Conservation (phyloP, 1,284 basidiomycete genomes). For the Earliella scabrosa region DNA sequence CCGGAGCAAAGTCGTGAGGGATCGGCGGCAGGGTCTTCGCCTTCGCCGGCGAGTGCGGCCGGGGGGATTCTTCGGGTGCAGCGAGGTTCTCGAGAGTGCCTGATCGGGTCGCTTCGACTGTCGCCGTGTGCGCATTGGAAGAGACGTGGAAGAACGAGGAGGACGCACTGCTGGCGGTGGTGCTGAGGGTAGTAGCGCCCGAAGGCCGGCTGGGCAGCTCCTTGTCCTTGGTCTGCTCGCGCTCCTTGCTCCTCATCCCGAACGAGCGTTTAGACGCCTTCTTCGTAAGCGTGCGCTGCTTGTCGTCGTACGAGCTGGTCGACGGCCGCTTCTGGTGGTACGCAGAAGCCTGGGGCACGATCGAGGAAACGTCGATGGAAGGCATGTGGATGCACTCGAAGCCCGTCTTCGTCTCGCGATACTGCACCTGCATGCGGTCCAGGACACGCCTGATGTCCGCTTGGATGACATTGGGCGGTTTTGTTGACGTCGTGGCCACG, state of each 20-base stretch:
- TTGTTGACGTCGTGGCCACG: conserved; percentile 95
- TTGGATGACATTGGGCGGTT: conserved; percentile 81
- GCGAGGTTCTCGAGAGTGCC: conserved; percentile 37
- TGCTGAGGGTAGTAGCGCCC: conserved; percentile 53
- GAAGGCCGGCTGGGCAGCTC: conserved; percentile 56
- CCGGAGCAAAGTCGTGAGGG: conserved; percentile 59
- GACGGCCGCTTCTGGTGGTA: conserved; percentile 55
- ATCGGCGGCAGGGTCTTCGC: conserved; percentile 74
- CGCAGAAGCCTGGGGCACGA: conserved; percentile 44
- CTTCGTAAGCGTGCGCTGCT: conserved; percentile 63
- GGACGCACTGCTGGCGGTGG: conserved; percentile 72
- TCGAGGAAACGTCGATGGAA: conserved; percentile 85
- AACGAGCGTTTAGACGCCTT: conserved; percentile 82
- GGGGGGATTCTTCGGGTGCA: conserved; percentile 41
- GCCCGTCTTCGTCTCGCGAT: conserved; percentile 87
- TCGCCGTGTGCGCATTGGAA: conserved; percentile 53
- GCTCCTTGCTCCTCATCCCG: conserved; percentile 49
- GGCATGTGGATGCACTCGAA: conserved; percentile 97
- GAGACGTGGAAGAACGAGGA: conserved; percentile 82
- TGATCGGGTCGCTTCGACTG: conserved; percentile 39
- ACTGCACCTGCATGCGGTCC: conserved; percentile 93
- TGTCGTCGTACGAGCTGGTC: conserved; percentile 51
- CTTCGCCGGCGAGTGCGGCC: conserved; percentile 47
- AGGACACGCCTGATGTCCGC: conserved; percentile 86
- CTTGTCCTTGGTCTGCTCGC: conserved; percentile 44